Percentiles rank a stretch among this genome's conserved stretches.
Evolutionary conservation across 257 asterid species (phyloP).

Genomic region (Petrea volubilis): DNA sequence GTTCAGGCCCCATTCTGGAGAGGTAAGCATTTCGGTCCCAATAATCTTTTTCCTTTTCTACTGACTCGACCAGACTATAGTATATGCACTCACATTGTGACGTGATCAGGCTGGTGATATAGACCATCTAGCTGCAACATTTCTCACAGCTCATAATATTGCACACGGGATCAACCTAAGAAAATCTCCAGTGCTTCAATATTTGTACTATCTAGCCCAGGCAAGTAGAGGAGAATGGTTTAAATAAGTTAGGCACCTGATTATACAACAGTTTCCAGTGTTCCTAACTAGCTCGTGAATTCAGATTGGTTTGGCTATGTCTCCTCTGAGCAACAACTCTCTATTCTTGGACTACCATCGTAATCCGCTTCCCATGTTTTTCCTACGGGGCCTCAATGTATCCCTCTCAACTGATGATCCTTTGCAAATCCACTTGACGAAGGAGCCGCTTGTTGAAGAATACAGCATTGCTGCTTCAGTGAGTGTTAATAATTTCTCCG

Average conservation of each 20-base stretch:
- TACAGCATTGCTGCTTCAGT: slow-evolving; percentile 84
- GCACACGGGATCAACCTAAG: slow-evolving; percentile 78
- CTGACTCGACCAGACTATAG: slow-evolving; percentile 3
- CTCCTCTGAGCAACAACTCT: slow-evolving; percentile 85
- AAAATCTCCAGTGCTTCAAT: slow-evolving; percentile 79
- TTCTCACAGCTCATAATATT: slow-evolving; percentile 67
- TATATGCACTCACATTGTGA: neutral
- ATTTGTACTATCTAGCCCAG: slow-evolving; percentile 78
- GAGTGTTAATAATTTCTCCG: slow-evolving; percentile 25
- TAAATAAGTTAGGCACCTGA: slow-evolving; percentile 5
- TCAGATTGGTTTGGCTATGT: slow-evolving; percentile 85
- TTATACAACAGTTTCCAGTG: slow-evolving; percentile 19
- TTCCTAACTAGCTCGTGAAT: slow-evolving; percentile 11
- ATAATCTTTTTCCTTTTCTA: neutral
- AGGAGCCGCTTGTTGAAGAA: slow-evolving; percentile 83
- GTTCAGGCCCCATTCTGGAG: slow-evolving; percentile 83
- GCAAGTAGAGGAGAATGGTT: slow-evolving; percentile 33
- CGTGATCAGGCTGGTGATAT: slow-evolving; percentile 73
- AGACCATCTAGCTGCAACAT: slow-evolving; percentile 81
- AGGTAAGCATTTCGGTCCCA: slow-evolving; percentile 38
- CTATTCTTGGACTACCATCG: slow-evolving; percentile 78
- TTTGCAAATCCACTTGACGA: slow-evolving; percentile 73
- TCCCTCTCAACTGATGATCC: slow-evolving; percentile 87
- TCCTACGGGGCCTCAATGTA: slow-evolving; percentile 75
- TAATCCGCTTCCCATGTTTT: slow-evolving; percentile 73